Base-by-base conservation (phyloP, 2,329 filamentous ascomycete genomes). In the Talaromyces islandicus region DNA sequence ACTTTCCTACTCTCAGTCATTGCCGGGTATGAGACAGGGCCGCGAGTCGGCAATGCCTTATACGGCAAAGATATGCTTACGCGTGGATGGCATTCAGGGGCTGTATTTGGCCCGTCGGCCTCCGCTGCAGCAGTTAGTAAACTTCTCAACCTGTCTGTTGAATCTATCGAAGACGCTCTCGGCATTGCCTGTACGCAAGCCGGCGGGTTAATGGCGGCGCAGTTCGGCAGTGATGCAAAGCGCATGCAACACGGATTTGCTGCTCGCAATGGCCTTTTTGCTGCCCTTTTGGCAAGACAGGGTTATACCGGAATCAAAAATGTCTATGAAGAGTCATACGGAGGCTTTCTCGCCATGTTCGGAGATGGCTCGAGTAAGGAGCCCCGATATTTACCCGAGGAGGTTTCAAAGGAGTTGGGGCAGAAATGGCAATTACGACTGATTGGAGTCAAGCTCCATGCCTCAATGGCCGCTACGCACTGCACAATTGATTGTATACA, bases 241-340 rank as follows among this genome's bases (percentile, higher is more conserved):
- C 72, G 76, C 2, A 76, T 80, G 72, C 77, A 80, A 63, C 78
- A 80, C 60, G 77, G 72, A 5, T 80, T 80, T 62, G 76, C 77
- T 0, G 72, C 77, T 6, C 71, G 77, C 7, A 79, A 75, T 59
- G 77, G 77, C 1, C 68, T 80, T 0, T 70, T 80, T 17, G 74
- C 67, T 0, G 71, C 76, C 0, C 57, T 80, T 2, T 62, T 80
- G 30, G 75, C 75, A 1, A 64, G 67, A 27, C 66, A 66, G 0
- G 73, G 72, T 2, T 81, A 80, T 60, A 65, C 68, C 1, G 78
- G 77, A 0, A 80, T 80, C 63, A 72, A 76, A 56, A 70, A 72
- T 48, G 73, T 77, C 0, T 77, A 72, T 52, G 76, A 80, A 57
- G 66, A 71, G 3, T 68, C 67, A 1, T 80, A 78, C 56, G 77